Base-by-base conservation (phyloP, 805 yeast species). In the Kodamaea jinghongensis region DNA sequence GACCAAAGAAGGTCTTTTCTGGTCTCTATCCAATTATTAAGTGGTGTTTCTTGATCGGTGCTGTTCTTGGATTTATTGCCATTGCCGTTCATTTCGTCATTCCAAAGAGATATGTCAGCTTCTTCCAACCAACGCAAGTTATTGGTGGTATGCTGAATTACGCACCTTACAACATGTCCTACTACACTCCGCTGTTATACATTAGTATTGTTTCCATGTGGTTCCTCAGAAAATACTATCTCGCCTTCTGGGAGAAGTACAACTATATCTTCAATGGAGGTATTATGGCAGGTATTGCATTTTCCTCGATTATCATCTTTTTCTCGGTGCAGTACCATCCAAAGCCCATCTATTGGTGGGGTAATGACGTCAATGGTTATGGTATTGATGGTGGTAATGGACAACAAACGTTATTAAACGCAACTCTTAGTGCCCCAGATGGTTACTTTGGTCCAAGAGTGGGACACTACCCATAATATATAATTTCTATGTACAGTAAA, bases 381-480 rank as follows among this genome's bases (percentile, higher is more conserved):
- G 76, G 76, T 41, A 39, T 60, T 28, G 76, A 72, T 33, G 67
- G 62, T 29, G 36, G 27, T 9, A 31, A 20, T 10, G 17, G 31
- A 3, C 25, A 28, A n/a, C 47, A 47, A 4, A 14, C 34, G 10
- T 31, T 40, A 16, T 42, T 49, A 28, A 48, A 52, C 42, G 56
- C 52, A 2, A 45, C 58, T 6, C 39, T 20, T 6, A 20, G 11
- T 5, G 60, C 61, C 9, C 59, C 61, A 1, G 62, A 52, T 25
- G 71, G 71, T 1, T 65, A 63, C 47, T 64, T 67, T 44, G 71
- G 71, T 4, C 62, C 60, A n/a, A 51, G 65, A 44, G 28, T 39
- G 6, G 65, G 64, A 4, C 41, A 50, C 38, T 56, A 45, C 43
- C 63, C 61, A 38, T 56, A 38, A 42, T 20, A 20, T 20, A 20